Percentiles rank a stretch among this genome's conserved stretches.
phyloP scores from a whole-genome alignment of 495 filamentous ascomycete genomes.

The Annulohypoxylon stygium region DNA sequence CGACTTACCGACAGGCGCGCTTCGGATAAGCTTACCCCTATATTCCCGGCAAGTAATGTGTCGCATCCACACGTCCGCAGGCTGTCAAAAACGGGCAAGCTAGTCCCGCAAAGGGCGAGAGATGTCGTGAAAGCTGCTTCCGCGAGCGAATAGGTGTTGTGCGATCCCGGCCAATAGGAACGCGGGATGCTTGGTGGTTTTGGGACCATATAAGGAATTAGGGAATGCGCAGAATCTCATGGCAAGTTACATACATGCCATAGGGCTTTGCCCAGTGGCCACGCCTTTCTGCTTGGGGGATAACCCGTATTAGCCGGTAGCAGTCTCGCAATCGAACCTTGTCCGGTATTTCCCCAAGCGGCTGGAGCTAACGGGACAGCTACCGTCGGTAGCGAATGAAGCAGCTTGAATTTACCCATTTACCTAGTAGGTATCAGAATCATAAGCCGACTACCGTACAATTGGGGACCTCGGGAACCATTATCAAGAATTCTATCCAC shows the following conservation, averaged over 20 bases:
- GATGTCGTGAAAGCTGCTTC: slow-evolving; percentile 34
- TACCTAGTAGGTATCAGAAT: slow-evolving; percentile 8
- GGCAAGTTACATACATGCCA: slow-evolving; percentile 15
- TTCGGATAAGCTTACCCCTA: slow-evolving; percentile 31
- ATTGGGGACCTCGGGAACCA: slow-evolving; percentile 15
- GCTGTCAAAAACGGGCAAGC: slow-evolving; percentile 29
- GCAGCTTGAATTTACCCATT: slow-evolving; percentile 43
- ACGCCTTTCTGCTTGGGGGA: slow-evolving; percentile 31
- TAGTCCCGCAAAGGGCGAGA: slow-evolving; percentile 40
- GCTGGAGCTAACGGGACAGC: slow-evolving; percentile 40
- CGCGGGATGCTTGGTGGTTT: slow-evolving; percentile 12
- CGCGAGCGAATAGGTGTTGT: slow-evolving; percentile 31
- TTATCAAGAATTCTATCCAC: slow-evolving; percentile 21
- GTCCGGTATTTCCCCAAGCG: slow-evolving; percentile 47
- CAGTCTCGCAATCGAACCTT: slow-evolving; percentile 32
- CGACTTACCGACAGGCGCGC: slow-evolving; percentile 41
- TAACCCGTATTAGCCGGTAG: slow-evolving; percentile 47
- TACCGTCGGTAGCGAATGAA: slow-evolving; percentile 45
- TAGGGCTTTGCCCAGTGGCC: slow-evolving; percentile 18
- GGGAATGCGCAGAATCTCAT: slow-evolving; percentile 17
- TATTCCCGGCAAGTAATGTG: slow-evolving; percentile 32
- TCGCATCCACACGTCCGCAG: slow-evolving; percentile 44
- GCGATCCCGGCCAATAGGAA: slow-evolving; percentile 30
- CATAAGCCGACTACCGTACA: slow-evolving; percentile 23
- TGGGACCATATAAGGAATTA: slow-evolving; percentile 23